Conservation (phyloP, 345 rosid species). For the Xanthoceras sorbifolium region DNA sequence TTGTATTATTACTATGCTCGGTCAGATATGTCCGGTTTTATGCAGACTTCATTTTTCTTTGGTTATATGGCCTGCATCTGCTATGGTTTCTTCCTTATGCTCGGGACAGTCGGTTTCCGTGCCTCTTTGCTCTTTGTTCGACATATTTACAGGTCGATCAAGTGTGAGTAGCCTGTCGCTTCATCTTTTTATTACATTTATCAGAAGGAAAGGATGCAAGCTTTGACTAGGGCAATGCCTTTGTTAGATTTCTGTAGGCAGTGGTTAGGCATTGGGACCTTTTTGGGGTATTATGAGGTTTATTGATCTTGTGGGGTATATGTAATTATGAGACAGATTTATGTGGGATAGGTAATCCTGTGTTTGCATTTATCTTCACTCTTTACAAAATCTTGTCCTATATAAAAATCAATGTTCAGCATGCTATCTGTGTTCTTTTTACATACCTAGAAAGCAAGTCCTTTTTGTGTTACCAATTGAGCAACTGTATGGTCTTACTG, state of each 20-base stretch:
- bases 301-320: constrained; percentile 3
- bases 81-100: constrained; percentile 87
- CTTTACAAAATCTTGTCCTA: background rate
- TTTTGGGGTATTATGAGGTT: constrained; percentile 3
- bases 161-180: constrained; percentile 58
- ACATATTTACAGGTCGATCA: constrained; percentile 75
- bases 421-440: background rate
- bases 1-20: constrained; percentile 73
- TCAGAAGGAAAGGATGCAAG: constrained; percentile 7
- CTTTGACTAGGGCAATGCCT: background rate
- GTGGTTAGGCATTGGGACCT: background rate
- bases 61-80: constrained; percentile 92
- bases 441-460: background rate
- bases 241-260: background rate
- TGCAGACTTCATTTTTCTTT: constrained; percentile 87
- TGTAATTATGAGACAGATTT: constrained; percentile 11
- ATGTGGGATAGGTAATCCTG: constrained; percentile 2
- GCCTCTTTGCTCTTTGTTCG: constrained; percentile 73
- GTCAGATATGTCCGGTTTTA: constrained; percentile 85
- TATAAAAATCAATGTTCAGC: background rate
- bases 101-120: constrained; percentile 75
- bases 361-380: background rate
- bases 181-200: constrained; percentile 17
- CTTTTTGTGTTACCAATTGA: background rate
- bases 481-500: background rate